Percentiles rank a stretch among this genome's conserved stretches.
Conservation (phyloP, 257 asterid species). For the Fraxinus americana region DNA sequence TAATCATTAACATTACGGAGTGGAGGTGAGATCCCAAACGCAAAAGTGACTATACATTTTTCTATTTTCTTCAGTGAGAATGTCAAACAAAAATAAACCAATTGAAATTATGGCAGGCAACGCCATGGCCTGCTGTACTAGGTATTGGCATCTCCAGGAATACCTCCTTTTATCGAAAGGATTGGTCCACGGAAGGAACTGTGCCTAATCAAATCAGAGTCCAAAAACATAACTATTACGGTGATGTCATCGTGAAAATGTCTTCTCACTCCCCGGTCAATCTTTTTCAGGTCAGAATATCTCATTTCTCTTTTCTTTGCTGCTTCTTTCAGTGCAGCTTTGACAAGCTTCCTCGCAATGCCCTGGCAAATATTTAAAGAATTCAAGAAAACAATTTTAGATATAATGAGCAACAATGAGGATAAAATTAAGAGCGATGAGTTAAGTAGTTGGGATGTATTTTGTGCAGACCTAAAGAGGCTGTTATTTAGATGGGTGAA, state of each 20-base stretch:
- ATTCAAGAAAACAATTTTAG: slow-evolving; percentile 1
- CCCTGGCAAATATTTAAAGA: slow-evolving; percentile 50
- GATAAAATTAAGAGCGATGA: not conserved
- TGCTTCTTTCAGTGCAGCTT: slow-evolving; percentile 66
- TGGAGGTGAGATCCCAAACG: slow-evolving; percentile 25
- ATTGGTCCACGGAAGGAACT: slow-evolving; percentile 43
- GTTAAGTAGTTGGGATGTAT: not conserved
- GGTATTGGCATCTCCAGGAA: slow-evolving; percentile 32
- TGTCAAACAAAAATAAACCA: slow-evolving; percentile 12
- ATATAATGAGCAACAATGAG: not conserved
- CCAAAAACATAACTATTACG: slow-evolving; percentile 62
- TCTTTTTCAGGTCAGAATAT: slow-evolving; percentile 65
- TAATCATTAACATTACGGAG: slow-evolving; percentile 44
- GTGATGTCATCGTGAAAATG: slow-evolving; percentile 84
- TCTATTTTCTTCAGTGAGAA: not conserved
- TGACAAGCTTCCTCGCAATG: slow-evolving; percentile 59
- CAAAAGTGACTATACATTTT: slow-evolving; percentile 27
- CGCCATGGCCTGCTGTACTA: slow-evolving; percentile 25
- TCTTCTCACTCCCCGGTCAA: slow-evolving; percentile 70
- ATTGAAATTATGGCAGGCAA: slow-evolving; percentile 15
- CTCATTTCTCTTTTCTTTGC: slow-evolving; percentile 83
- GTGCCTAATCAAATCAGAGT: slow-evolving; percentile 54
- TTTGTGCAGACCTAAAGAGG: not conserved
- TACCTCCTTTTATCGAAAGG: slow-evolving; percentile 57
- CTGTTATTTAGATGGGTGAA: not conserved